Evolutionary conservation across 306 rosid genomes (phyloP), one percentile per base, ranked within the genome.

Genomic region (Glycine tomentella): DNA sequence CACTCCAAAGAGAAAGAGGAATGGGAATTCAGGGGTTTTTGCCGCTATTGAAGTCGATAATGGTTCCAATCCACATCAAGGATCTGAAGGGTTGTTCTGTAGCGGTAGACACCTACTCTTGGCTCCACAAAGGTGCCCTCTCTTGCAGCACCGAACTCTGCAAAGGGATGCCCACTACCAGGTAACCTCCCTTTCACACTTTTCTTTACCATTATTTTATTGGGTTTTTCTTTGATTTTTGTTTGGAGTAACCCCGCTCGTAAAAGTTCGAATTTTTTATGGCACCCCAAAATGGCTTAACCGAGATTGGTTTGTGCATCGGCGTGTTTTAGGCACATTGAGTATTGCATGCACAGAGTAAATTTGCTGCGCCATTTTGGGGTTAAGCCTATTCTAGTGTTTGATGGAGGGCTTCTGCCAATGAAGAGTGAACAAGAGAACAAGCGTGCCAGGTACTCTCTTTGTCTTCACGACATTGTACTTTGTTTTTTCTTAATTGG

Each of bases 121-220:
- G 99, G 99, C 98, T 95, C 53, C 99, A 95, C 83, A 91, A 91
- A 84, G 98, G 98, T 33, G 97, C 99, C 50, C 82, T 95, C 36
- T 93, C 91, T 74, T 95, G 99, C 86, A 95, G 99, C 91, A 88
- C 82, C 14, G 89, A 95, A 42, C 94, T 93, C 78, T 95, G 99
- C 87, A 89, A 95, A 69, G 89, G 85, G 69, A 62, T 90, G 50
- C 93, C 96, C 91, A 90, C 97, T 48, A 73, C 93, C 84, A 95
- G 94, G 99, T 94, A 10, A 13, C 6, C 3, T 38, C 20, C n/a
- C 17, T 69, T 48, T 48, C 17, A 46, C 42, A 2, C n/a, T 48
- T 48, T 10, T 49, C 34, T 11, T 14, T 8, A 12, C 12, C 4
- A 7, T 31, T 61, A 16, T 1, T 52, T 33, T 17, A 0, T 15